These are phyloP conservation scores for Yamadazyma sp. DNA, from an alignment of 1,139 yeast genomes.

Conservation along the genomic window DNA sequence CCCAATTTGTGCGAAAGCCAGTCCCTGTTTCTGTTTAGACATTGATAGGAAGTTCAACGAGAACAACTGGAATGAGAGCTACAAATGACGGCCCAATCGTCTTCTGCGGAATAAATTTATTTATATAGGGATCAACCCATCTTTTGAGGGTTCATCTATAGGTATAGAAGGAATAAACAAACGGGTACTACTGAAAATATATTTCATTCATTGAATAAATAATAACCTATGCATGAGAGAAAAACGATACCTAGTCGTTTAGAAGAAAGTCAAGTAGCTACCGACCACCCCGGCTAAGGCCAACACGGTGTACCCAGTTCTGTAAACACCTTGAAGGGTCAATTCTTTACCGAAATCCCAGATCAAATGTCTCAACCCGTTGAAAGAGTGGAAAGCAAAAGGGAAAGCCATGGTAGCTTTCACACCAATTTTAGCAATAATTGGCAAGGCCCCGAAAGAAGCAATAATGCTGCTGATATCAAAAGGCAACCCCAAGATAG, in stretches of 20 bases:
- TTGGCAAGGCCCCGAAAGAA: slow-evolving; percentile 59
- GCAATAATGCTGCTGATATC: slow-evolving; percentile 63
- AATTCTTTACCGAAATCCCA: slow-evolving; percentile 89
- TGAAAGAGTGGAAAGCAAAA: slow-evolving; percentile 80
- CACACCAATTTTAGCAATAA: slow-evolving; percentile 55
- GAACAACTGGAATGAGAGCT: slow-evolving; percentile 5
- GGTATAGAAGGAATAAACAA: background rate
- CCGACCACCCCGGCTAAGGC: slow-evolving; percentile 71
- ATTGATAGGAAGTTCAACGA: slow-evolving; percentile 10
- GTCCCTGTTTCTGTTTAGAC: slow-evolving; percentile 14
- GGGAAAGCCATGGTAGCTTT: slow-evolving; percentile 79
- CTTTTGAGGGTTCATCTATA: background rate
- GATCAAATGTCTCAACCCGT: slow-evolving; percentile 88
- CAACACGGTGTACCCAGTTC: slow-evolving; percentile 84
- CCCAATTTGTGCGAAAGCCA: slow-evolving; percentile 10
- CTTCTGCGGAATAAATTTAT: no score
- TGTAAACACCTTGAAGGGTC: slow-evolving; percentile 81
- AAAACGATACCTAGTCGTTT: slow-evolving; percentile 6
- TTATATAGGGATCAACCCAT: no score
- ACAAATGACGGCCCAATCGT: no score
- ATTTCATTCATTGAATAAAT: slow-evolving; percentile 11
- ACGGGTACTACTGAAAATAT: background rate
- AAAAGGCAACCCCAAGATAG: slow-evolving; percentile 61
- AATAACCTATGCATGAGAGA: slow-evolving; percentile 4
- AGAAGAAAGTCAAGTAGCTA: slow-evolving; percentile 51